These are phyloP conservation scores for Planoprotostelium fungivorum DNA, from an alignment of 78 protist species.

Conservation along the genomic window DNA sequence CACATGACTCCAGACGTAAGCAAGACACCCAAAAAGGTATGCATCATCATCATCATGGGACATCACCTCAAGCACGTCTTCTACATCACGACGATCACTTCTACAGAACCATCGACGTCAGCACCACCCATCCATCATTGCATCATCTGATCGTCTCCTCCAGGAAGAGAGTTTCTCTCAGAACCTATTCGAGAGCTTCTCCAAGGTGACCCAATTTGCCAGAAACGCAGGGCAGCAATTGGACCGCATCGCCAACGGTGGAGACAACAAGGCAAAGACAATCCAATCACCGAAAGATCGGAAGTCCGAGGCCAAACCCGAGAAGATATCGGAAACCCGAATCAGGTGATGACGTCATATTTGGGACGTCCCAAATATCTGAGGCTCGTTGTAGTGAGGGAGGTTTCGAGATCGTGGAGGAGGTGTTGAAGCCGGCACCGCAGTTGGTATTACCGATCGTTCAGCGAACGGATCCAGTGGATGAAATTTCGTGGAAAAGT, in stretches of 20 bases:
- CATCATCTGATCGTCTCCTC: neutral
- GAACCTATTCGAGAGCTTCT: slow-evolving; percentile 34
- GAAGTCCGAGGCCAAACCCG: too few relatives aligned
- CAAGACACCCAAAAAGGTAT: neutral
- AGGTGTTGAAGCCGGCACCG: neutral
- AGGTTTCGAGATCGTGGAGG: neutral
- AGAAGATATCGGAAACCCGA: too few relatives aligned
- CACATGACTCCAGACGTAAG: neutral
- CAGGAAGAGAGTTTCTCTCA: slow-evolving; percentile 6
- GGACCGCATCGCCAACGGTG: neutral
- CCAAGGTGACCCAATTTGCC: slow-evolving; percentile 36
- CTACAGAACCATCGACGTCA: too few relatives aligned
- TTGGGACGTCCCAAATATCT: neutral
- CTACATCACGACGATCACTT: neutral
- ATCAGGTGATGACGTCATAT: neutral
- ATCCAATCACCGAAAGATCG: neutral
- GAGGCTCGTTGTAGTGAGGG: neutral
- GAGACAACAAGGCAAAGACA: neutral
- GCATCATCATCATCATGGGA: neutral
- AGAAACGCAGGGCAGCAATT: slow-evolving; percentile 28
- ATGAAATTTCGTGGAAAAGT: neutral
- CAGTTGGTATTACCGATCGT: neutral
- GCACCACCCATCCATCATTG: too few relatives aligned
- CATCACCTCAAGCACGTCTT: neutral
- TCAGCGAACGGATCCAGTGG: neutral